Evolutionary conservation across 2,329 filamentous ascomycete species (phyloP), one percentile per base, ranked within the genome.

Genomic region (Bipolaris bicolor): DNA sequence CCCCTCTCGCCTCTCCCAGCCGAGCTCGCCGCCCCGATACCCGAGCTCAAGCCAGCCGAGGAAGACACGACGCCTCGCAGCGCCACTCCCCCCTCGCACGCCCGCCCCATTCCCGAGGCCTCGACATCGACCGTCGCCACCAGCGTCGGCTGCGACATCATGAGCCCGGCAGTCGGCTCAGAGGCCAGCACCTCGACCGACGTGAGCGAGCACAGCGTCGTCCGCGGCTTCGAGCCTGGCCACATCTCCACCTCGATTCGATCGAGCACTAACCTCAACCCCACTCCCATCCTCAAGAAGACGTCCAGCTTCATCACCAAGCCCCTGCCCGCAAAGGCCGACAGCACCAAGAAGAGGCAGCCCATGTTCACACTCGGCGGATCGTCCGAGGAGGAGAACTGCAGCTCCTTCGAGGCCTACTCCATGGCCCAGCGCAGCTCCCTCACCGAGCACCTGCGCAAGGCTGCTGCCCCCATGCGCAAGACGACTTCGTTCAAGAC

Each of bases 401-500:
- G 90, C 61, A 90, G 88, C 75, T 96, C 92, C 0, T 84, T 88
- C 44, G 86, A 89, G 62, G 83, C 84, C 43, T 75, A 72, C 54
- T 85, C 70, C 68, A 81, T 66, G 15, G 76, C 78, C 13, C 78
- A 81, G 57, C 82, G 81, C 49, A 87, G 84, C 73, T 83, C 82
- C 2, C 73, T 87, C 2, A 80, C 82, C 3, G 80, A 86, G 43
- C 81, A 80, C 52, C 69, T 88, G 59, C 80, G 80, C 64, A 77
- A 80, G 64, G 76, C 66, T 13, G 59, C 66, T 13, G 59, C 60
- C n/a, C 61, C 64, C 26, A 70, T 67, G 64, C 91, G 90, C 80
- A 97, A 96, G 82, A 86, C 89, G 57, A 86, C 91, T 0, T 92
- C 92, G 0, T 95, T 97, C 76, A 89, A 87, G 77, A 89, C 91